Percentiles rank a stretch among this genome's conserved stretches.
Evolutionary conservation across 371 early-diverging fungal species (phyloP).

Genomic region (Apophysomyces sp.): DNA sequence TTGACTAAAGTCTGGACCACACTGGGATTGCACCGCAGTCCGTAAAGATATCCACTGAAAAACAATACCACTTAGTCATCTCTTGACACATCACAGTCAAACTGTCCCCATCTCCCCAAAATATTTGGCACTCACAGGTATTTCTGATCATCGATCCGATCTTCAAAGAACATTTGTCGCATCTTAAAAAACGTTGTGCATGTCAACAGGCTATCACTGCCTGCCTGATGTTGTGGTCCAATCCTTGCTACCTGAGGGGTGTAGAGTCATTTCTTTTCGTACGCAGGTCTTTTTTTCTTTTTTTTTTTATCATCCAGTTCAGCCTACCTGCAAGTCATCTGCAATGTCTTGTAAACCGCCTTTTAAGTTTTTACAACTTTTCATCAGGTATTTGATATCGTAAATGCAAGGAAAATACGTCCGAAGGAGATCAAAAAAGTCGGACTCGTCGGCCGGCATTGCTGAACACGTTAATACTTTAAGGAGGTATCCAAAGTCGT

Average conservation of each 20-base stretch:
- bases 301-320: not conserved
- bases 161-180: constrained; percentile 94
- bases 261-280: not conserved
- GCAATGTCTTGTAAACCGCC: constrained; percentile 99
- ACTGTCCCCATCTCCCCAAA: too few relatives aligned
- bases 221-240: constrained; percentile 99
- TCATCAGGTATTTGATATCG: constrained; percentile 99
- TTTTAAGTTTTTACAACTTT: constrained; percentile 93
- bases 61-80: too few relatives aligned
- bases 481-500: constrained; percentile 99
- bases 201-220: constrained; percentile 98
- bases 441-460: constrained; percentile 91
- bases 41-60: constrained; percentile 56
- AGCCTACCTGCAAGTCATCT: constrained; percentile 86
- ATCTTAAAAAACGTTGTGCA: constrained; percentile 96
- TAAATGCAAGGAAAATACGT: constrained; percentile 98
- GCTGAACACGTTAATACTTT: constrained; percentile 93
- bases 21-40: constrained; percentile 49
- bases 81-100: too few relatives aligned
- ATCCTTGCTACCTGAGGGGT: constrained; percentile 75
- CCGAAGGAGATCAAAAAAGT: constrained; percentile 93
- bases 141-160: constrained; percentile 91
- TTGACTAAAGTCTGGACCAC: constrained; percentile 23
- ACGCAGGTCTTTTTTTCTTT: too few relatives aligned
- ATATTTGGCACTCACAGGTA: constrained; percentile 60